A percentile compares a stretch with the other conserved stretches of the same genome.
phyloP scores from a whole-genome alignment of 345 rosid genomes.

The Cochlearia excelsa region DNA sequence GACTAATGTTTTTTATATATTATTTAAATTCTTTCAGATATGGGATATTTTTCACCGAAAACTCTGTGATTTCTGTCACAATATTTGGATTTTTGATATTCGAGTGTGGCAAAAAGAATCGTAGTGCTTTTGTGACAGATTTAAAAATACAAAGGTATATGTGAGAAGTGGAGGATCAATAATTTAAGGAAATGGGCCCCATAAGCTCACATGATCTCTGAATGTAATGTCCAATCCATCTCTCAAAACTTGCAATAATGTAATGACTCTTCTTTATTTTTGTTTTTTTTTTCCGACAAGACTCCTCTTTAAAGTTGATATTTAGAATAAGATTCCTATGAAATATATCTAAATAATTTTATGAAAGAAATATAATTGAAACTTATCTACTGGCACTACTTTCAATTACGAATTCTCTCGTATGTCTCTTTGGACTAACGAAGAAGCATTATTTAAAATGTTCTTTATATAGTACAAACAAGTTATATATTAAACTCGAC shows the following conservation, averaged over 20 bases:
- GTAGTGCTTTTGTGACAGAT: constrained; percentile 5
- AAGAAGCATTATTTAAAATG: background rate
- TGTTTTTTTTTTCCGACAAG: background rate
- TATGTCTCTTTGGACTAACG: constrained; percentile 12
- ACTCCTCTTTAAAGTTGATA: constrained; percentile 23
- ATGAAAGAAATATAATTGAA: too few relatives aligned
- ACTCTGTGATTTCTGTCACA: background rate
- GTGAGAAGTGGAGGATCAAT: constrained; percentile 18
- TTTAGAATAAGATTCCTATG: constrained; percentile 21
- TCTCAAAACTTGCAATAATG: constrained; percentile 38
- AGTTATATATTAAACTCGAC: background rate
- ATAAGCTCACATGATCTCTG: constrained; percentile 43
- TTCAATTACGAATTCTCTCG: constrained; percentile 22
- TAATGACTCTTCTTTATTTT: constrained; percentile 21
- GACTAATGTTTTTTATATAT: too few relatives aligned
- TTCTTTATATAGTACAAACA: background rate
- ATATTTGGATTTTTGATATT: constrained; percentile 10
- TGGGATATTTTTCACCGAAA: too few relatives aligned
- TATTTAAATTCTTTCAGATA: too few relatives aligned
- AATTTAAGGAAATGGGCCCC: constrained; percentile 41
- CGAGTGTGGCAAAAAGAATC: constrained; percentile 3
- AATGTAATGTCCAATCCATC: constrained; percentile 47
- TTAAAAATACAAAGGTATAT: background rate
- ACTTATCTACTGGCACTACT: constrained; percentile 31
- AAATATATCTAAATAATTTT: constrained; percentile 3